These are phyloP conservation scores for Ascochyta pisi DNA, from an alignment of 2,329 filamentous ascomycete species.

Conservation along the genomic window DNA sequence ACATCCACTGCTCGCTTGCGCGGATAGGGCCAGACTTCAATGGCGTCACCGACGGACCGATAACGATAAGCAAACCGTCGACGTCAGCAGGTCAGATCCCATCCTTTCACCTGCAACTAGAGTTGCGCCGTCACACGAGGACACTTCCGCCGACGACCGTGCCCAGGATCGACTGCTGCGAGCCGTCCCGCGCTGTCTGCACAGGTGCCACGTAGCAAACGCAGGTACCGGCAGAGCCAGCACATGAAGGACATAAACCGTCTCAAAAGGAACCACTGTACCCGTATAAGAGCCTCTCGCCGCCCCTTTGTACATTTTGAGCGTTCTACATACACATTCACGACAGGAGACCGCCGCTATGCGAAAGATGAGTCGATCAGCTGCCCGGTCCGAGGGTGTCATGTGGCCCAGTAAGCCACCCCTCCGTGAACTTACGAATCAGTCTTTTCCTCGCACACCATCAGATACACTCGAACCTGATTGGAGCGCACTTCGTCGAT, in stretches of 20 bases:
- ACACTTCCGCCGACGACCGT: conserved; percentile 30
- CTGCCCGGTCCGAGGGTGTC: conserved; percentile 40
- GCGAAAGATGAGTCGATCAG: conserved; percentile 46
- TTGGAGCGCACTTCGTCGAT: conserved; percentile 40
- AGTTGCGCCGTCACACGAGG: conserved; percentile 30
- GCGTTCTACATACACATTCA: conserved; percentile 26
- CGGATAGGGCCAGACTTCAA: conserved; percentile 21
- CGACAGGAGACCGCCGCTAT: conserved; percentile 29
- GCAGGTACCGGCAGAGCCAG: conserved; percentile 42
- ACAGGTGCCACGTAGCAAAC: conserved; percentile 50
- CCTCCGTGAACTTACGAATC: conserved; percentile 45
- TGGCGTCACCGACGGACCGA: conserved; percentile 30
- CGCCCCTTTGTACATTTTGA: conserved; percentile 22
- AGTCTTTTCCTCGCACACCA: conserved; percentile 47
- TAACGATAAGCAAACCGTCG: conserved; percentile 32
- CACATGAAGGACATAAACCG: conserved; percentile 34
- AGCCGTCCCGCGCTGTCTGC: conserved; percentile 42
- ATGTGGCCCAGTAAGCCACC: conserved; percentile 50
- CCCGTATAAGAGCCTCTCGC: conserved; percentile 34
- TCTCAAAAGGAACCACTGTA: conserved; percentile 26
- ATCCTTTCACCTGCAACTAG: conserved; percentile 39
- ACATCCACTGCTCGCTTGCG: conserved; percentile 23
- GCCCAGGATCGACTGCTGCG: conserved; percentile 48
- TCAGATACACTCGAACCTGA: conserved; percentile 32
- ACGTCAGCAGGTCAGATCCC: conserved; percentile 25